A percentile compares a stretch with the other conserved stretches of the same genome.
Conservation (phyloP, 176 grass and related monocot genomes). For the Tillandsia fasciculata region DNA sequence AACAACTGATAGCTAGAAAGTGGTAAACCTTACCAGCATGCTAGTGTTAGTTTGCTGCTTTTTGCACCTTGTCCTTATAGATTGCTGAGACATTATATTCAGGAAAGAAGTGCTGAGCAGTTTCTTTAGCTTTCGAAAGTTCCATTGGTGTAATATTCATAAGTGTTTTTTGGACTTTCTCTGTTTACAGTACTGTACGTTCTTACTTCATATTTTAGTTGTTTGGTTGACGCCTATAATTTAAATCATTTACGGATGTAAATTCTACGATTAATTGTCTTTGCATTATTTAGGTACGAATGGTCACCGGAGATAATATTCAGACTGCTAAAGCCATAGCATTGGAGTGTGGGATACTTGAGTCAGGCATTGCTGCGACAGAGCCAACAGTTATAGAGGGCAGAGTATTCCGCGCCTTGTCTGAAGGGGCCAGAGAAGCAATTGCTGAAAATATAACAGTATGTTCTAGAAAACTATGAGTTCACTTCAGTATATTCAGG, state of each 20-base stretch:
- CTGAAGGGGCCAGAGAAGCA: slow-evolving; percentile 34
- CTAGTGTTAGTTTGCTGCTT: no score
- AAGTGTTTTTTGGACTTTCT: not conserved
- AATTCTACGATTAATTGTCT: slow-evolving; percentile 1
- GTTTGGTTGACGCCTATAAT: not conserved
- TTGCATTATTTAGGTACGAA: slow-evolving; percentile 54
- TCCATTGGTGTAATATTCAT: no score
- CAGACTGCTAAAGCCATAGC: slow-evolving; percentile 92
- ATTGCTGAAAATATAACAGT: slow-evolving; percentile 52
- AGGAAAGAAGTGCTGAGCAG: not conserved
- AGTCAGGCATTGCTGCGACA: slow-evolving; percentile 15
- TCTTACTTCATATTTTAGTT: not conserved
- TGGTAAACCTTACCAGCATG: no score
- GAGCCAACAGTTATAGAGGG: slow-evolving; percentile 57
- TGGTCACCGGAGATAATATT: slow-evolving; percentile 98
- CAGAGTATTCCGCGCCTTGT: slow-evolving; percentile 56
- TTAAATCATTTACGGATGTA: not conserved
- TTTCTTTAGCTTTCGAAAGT: no score
- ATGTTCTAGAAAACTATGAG: slow-evolving; percentile 13
- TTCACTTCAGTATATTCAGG: not conserved
- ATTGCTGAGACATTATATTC: not conserved
- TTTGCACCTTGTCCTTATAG: not conserved
- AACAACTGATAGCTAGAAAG: no score
- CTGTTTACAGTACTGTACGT: not conserved
- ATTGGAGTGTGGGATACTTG: slow-evolving; percentile 90